Evolutionary conservation across 129 eudicot genomes (phyloP), one percentile per base, ranked within the genome.

Genomic region (Oenanthe sinensis): DNA sequence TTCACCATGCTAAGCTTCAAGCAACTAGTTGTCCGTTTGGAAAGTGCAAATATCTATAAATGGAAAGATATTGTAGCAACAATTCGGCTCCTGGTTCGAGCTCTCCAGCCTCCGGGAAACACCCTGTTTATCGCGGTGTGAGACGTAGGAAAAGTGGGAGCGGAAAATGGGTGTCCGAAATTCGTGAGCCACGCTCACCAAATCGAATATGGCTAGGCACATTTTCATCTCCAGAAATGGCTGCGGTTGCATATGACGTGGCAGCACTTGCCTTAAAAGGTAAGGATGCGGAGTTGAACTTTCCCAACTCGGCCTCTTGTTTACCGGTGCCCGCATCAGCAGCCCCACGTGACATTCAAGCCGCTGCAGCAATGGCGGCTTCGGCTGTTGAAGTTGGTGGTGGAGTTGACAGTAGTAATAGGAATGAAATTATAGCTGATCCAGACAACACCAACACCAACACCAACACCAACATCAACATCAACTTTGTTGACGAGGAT

Each of bases 141-240:
- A 82, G 97, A 83, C 88, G 84, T 47, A 87, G 97, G 69, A 81
- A n/a, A n/a, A n/a, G 88, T 73, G 54, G 30, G 33, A 82, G 89
- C n/a, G 91, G 90, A 36, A 91, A 91, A 79, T 91, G 97, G 97
- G 97, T 87, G 4, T 91, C 97, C 1, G 97, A 91, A 73, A 91
- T 91, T 43, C 88, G 97, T 0, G 97, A 91, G 86, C 97, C 97
- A 0, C 81, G 79, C 63, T 83, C 97, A 5, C 93, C 91, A 5
- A 91, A 91, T 22, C 77, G 97, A 44, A 91, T 91, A 19, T 89
- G 93, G 97, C 93, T 91, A 24, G 97, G 97, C 67, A 80, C 97
- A 36, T 91, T 88, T 55, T 77, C 91, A 4, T 88, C 91, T 0
- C 87, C 97, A 2, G 93, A 91, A 84, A 91, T 91, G 97, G 97